phyloP scores from a whole-genome alignment of 176 grass and related monocot genomes.

The Typha latifolia region DNA sequence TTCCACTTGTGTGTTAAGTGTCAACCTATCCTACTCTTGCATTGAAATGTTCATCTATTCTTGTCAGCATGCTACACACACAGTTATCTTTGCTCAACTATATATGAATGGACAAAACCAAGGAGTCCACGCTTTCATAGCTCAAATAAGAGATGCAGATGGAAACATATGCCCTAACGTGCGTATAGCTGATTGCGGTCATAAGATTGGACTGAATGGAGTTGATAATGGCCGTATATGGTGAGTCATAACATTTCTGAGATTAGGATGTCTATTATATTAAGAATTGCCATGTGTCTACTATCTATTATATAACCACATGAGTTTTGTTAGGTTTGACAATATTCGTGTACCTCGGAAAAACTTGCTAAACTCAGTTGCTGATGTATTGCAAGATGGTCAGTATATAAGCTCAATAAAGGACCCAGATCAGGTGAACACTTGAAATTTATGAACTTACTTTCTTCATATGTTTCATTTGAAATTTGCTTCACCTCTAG shows the following conservation, averaged over 20 bases:
- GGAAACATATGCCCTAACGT: slow-evolving; percentile 65
- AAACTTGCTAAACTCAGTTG: slow-evolving; percentile 91
- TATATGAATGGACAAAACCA: slow-evolving; percentile 83
- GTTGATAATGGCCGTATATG: slow-evolving; percentile 99
- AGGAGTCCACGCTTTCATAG: slow-evolving; percentile 90
- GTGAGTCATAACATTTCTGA: slow-evolving; percentile 34
- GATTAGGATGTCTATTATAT: neutral
- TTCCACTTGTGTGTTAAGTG: neutral
- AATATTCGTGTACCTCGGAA: slow-evolving; percentile 76
- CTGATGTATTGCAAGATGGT: slow-evolving; percentile 87
- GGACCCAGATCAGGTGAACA: slow-evolving; percentile 64
- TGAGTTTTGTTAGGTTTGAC: slow-evolving; percentile 55
- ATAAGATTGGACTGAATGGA: slow-evolving; percentile 93
- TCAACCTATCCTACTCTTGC: neutral
- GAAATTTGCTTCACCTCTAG: neutral
- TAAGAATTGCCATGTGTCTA: neutral
- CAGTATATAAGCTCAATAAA: slow-evolving; percentile 83
- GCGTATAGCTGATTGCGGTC: slow-evolving; percentile 92
- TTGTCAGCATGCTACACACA: slow-evolving; percentile 80
- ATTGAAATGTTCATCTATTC: neutral
- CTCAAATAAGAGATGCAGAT: slow-evolving; percentile 78
- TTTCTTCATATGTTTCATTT: neutral
- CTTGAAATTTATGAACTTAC: neutral
- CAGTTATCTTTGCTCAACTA: slow-evolving; percentile 83
- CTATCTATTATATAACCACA: neutral